phyloP scores from a whole-genome alignment of 2,329 filamentous ascomycete genomes.

The Ophiostoma quercus region DNA sequence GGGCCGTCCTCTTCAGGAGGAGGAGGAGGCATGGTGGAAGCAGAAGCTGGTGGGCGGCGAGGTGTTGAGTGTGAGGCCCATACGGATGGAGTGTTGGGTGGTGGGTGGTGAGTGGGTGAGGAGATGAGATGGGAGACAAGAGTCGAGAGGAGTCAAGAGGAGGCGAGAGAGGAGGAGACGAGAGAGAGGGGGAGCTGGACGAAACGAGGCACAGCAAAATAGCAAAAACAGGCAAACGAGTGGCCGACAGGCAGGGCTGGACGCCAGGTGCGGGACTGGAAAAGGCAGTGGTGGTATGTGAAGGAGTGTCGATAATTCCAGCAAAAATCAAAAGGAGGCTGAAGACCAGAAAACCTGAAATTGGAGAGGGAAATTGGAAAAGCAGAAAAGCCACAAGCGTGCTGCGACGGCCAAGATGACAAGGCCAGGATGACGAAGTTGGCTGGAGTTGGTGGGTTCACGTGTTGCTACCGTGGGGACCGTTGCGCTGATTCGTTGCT shows the following conservation, averaged over 20 bases:
- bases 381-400: not conserved
- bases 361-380: not conserved
- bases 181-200: not conserved
- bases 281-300: not conserved
- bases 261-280: not conserved
- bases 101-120: too few relatives aligned
- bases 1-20: constrained; percentile 52
- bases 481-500: constrained; percentile 8
- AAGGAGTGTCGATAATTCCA: not conserved
- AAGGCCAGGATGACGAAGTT: constrained; percentile 16
- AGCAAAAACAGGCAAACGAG: not conserved
- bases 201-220: constrained; percentile 1
- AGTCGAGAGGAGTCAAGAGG: not conserved
- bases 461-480: constrained; percentile 12
- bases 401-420: constrained; percentile 8
- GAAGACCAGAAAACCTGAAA: not conserved
- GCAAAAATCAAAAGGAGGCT: not conserved
- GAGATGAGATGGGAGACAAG: not conserved
- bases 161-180: not conserved
- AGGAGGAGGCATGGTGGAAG: constrained; percentile 43
- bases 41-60: not conserved
- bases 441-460: constrained; percentile 14
- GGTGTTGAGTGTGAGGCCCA: not conserved
- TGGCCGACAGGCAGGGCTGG: not conserved
- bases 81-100: not conserved